These are phyloP conservation scores for Scytalidium lignicola DNA, from an alignment of 2,329 filamentous ascomycete species.

Conservation along the genomic window DNA sequence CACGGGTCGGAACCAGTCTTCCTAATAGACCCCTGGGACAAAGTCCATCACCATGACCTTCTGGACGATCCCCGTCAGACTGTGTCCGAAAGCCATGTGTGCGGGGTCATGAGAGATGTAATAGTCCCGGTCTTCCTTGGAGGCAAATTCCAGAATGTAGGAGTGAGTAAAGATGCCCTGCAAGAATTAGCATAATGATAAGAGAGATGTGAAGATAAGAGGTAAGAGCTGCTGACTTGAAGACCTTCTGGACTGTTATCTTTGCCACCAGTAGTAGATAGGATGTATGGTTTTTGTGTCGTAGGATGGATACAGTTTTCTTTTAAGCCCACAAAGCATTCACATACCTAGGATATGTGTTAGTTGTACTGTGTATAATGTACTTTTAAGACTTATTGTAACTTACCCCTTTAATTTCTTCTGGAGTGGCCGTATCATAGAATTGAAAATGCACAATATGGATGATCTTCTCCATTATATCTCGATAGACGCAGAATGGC, in stretches of 20 bases:
- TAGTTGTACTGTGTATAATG: not conserved
- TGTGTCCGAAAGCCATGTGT: constrained; percentile 52
- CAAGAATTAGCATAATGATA: not conserved
- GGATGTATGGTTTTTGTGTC: constrained; percentile 56
- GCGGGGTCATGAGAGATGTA: constrained; percentile 58
- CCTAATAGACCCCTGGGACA: constrained; percentile 40
- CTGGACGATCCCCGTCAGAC: constrained; percentile 37
- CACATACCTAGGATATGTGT: constrained; percentile 41
- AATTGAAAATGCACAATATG: constrained; percentile 66
- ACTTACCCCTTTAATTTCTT: constrained; percentile 49
- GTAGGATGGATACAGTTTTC: constrained; percentile 55
- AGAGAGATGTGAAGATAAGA: no score
- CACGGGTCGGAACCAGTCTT: not conserved
- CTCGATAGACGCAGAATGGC: no score
- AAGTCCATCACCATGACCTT: constrained; percentile 55
- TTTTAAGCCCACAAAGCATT: constrained; percentile 50
- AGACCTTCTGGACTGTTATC: constrained; percentile 58
- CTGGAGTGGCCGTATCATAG: constrained; percentile 42
- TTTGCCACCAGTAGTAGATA: constrained; percentile 49
- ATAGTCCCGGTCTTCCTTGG: constrained; percentile 59
- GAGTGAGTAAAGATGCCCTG: constrained; percentile 60
- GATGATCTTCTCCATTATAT: constrained; percentile 34
- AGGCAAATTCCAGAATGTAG: constrained; percentile 62
- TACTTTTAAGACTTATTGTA: not conserved
- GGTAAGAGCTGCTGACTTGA: constrained; percentile 40